phyloP scores from a whole-genome alignment of 2,329 filamentous ascomycete genomes.

The Ploettnerulaceae sp. region DNA sequence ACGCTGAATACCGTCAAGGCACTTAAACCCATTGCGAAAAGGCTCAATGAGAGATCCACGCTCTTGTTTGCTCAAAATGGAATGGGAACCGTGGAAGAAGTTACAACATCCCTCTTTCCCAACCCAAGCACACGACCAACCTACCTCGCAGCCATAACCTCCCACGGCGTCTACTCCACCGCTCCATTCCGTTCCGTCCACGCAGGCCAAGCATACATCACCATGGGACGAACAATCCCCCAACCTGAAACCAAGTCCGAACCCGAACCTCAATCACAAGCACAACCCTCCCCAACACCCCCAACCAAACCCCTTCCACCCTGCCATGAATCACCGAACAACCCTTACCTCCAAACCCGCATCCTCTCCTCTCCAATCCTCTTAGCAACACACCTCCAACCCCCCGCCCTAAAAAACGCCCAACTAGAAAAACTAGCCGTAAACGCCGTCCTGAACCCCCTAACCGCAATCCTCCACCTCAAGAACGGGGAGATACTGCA shows the following conservation, averaged over 20 bases:
- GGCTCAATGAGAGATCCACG: slow-evolving; percentile 61
- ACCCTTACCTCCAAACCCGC: slow-evolving; percentile 27
- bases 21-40: slow-evolving; percentile 50
- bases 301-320: neutral
- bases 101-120: slow-evolving; percentile 54
- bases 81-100: slow-evolving; percentile 64
- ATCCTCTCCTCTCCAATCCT: slow-evolving; percentile 43
- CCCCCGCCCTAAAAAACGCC: slow-evolving; percentile 46
- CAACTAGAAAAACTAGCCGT: slow-evolving; percentile 85
- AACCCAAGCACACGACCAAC: slow-evolving; percentile 55
- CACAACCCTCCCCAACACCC: neutral
- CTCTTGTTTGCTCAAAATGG: slow-evolving; percentile 87
- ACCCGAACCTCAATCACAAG: neutral
- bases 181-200: slow-evolving; percentile 49
- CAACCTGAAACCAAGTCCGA: neutral
- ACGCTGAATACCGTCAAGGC: slow-evolving; percentile 62
- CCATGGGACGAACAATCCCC: slow-evolving; percentile 41
- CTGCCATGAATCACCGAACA: slow-evolving; percentile 15
- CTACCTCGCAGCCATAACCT: slow-evolving; percentile 65
- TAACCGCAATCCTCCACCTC: slow-evolving; percentile 74
- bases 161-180: slow-evolving; percentile 50
- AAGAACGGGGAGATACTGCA: slow-evolving; percentile 73
- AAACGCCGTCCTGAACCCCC: slow-evolving; percentile 76
- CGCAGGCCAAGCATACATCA: slow-evolving; percentile 45
- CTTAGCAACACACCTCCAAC: slow-evolving; percentile 37